These are phyloP conservation scores for Neonectria hederae DNA, from an alignment of 2,329 filamentous ascomycete genomes.

Conservation along the genomic window DNA sequence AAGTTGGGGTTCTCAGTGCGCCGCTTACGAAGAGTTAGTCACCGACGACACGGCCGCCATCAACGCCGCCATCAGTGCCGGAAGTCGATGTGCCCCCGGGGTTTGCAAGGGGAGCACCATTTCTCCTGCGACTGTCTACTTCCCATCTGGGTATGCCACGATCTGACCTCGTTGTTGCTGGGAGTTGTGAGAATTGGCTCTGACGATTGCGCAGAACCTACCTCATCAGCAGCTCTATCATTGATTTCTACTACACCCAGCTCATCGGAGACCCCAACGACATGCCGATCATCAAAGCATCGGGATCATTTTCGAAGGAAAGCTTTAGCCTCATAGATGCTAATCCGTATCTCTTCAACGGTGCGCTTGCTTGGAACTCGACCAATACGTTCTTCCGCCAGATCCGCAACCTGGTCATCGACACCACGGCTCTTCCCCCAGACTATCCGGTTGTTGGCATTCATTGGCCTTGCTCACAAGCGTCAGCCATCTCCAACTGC, in stretches of 20 bases:
- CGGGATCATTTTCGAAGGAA: constrained; percentile 54
- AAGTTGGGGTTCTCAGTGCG: background rate
- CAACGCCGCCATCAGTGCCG: constrained; percentile 41
- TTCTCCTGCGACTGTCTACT: constrained; percentile 51
- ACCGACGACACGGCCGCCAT: constrained; percentile 43
- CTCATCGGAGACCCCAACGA: constrained; percentile 75
- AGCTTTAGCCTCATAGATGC: constrained; percentile 59
- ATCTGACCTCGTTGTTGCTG: background rate
- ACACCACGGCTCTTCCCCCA: constrained; percentile 60
- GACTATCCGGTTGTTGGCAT: constrained; percentile 61
- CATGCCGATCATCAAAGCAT: constrained; percentile 65
- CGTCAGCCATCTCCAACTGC: constrained; percentile 67
- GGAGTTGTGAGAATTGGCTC: constrained; percentile 29
- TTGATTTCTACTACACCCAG: constrained; percentile 83
- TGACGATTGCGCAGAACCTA: constrained; percentile 62
- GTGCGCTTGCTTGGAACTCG: constrained; percentile 57
- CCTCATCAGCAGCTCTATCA: constrained; percentile 73
- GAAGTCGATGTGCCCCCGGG: constrained; percentile 36
- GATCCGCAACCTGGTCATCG: constrained; percentile 66
- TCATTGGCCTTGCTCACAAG: constrained; percentile 76
- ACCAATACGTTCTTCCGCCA: constrained; percentile 70
- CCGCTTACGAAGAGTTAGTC: constrained; percentile 26
- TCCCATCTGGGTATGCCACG: constrained; percentile 47
- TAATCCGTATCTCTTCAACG: constrained; percentile 54
- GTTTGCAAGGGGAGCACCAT: constrained; percentile 45